These are phyloP conservation scores for Sporormia fimetaria DNA, from an alignment of 495 filamentous ascomycete species.

Conservation along the genomic window DNA sequence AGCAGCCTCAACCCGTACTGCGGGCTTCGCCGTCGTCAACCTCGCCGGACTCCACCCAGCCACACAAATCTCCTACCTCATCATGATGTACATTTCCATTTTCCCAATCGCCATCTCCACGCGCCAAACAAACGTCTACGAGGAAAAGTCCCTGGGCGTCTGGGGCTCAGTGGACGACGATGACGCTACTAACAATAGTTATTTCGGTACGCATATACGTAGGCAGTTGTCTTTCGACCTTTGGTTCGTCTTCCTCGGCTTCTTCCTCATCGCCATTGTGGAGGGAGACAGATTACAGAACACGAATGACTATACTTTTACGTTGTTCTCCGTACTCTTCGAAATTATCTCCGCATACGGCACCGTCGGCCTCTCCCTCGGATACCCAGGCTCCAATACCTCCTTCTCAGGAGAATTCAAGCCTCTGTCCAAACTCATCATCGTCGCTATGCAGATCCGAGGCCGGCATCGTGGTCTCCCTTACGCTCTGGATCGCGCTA, in stretches of 20 bases:
- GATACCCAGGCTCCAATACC: constrained; percentile 61
- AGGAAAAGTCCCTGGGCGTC: constrained; percentile 83
- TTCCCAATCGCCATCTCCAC: constrained; percentile 92
- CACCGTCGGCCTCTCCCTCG: constrained; percentile 82
- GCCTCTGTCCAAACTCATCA: constrained; percentile 74
- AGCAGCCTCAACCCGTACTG: constrained; percentile 73
- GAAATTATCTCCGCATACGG: constrained; percentile 89
- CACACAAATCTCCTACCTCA: constrained; percentile 85
- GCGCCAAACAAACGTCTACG: constrained; percentile 90
- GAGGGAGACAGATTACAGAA: constrained; percentile 57
- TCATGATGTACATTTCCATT: constrained; percentile 99
- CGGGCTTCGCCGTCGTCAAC: constrained; percentile 72
- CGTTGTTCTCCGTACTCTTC: constrained; percentile 73
- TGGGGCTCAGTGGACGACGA: constrained; percentile 40
- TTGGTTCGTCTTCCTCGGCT: constrained; percentile 84
- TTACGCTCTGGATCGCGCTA: constrained; percentile 83
- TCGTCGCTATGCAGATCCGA: constrained; percentile 87
- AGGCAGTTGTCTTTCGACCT: constrained; percentile 87
- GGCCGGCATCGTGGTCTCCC: constrained; percentile 87
- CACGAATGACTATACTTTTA: constrained; percentile 50
- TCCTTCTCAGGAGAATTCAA: constrained; percentile 73
- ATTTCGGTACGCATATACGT: constrained; percentile 78
- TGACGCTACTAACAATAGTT: constrained; percentile 42
- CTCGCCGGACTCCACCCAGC: constrained; percentile 71
- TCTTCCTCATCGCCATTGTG: constrained; percentile 76